Percentiles rank a stretch among this genome's conserved stretches.
Evolutionary conservation across 169 alveolate genomes (phyloP).

Genomic region (Plasmodium blacklocki): DNA sequence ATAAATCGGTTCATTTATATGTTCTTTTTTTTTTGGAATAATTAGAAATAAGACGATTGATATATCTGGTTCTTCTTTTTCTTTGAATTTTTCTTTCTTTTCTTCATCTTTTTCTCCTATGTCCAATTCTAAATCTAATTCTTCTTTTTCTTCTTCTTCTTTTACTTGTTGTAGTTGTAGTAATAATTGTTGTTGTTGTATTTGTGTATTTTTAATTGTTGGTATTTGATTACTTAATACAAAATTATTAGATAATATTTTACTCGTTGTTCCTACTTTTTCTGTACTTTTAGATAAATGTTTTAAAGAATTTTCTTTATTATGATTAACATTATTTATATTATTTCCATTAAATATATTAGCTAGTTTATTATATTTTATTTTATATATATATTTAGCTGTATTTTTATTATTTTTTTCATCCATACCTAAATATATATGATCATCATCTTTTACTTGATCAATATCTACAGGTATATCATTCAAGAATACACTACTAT

Average conservation of each 20-base stretch:
- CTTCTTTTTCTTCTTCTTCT: too few relatives aligned
- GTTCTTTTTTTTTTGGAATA: not conserved
- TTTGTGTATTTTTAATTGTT: not conserved
- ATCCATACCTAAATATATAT: conserved; percentile 47
- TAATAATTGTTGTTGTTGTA: too few relatives aligned
- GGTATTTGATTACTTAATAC: conserved; percentile 26
- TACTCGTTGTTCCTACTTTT: conserved; percentile 31
- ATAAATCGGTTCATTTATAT: conserved; percentile 28
- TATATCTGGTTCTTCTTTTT: conserved; percentile 50
- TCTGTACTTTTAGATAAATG: conserved; percentile 6
- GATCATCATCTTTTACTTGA: conserved; percentile 66
- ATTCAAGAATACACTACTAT: conserved; percentile 26
- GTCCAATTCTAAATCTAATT: too few relatives aligned
- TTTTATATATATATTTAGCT: conserved; percentile 63
- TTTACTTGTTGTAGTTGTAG: too few relatives aligned
- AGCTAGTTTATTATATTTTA: conserved; percentile 60
- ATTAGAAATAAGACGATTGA: conserved; percentile 54
- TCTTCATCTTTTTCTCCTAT: too few relatives aligned
- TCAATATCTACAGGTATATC: conserved; percentile 47
- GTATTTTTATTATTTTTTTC: conserved; percentile 23
- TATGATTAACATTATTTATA: not conserved
- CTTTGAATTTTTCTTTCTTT: not conserved
- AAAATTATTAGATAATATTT: conserved; percentile 60
- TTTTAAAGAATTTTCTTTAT: conserved; percentile 18
- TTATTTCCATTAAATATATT: conserved; percentile 63